Evolutionary conservation across 169 alveolate species (phyloP).

Genomic region (Blepharisma undulans): DNA sequence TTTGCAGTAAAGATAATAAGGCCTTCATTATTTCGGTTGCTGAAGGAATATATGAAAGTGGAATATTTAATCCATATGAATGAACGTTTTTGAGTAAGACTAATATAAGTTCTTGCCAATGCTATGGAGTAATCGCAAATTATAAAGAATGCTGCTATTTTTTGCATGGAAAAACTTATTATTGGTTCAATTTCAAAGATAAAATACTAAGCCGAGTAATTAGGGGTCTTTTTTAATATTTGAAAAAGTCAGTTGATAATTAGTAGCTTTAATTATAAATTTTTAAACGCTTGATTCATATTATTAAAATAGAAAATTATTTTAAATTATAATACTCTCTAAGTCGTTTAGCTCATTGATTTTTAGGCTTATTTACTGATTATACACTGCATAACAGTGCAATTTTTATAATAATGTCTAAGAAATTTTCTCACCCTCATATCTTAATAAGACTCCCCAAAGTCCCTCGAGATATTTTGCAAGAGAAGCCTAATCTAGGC

Average conservation of each 20-base stretch:
- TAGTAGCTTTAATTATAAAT: too few species aligned
- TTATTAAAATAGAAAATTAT: too few species aligned
- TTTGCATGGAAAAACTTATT: not conserved
- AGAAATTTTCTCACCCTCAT: not conserved
- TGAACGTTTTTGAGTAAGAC: not conserved
- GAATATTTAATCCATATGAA: not conserved
- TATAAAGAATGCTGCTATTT: not conserved
- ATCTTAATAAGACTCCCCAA: not conserved
- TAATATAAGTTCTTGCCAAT: not conserved
- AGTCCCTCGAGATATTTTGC: not conserved
- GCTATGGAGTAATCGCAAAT: not conserved
- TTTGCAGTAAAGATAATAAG: not conserved
- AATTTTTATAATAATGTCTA: not conserved
- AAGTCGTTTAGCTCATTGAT: not conserved
- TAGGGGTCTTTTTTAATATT: not conserved
- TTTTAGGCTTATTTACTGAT: not conserved
- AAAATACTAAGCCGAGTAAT: not conserved
- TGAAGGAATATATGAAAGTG: not conserved
- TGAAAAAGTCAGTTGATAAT: too few species aligned
- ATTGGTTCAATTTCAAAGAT: not conserved
- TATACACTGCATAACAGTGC: too few species aligned
- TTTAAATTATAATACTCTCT: too few species aligned
- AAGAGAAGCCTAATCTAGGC: not conserved
- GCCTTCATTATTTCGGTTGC: not conserved
- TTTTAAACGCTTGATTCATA: too few species aligned